Conservation (phyloP, 345 rosid species). For the Dipteronia dyeriana region DNA sequence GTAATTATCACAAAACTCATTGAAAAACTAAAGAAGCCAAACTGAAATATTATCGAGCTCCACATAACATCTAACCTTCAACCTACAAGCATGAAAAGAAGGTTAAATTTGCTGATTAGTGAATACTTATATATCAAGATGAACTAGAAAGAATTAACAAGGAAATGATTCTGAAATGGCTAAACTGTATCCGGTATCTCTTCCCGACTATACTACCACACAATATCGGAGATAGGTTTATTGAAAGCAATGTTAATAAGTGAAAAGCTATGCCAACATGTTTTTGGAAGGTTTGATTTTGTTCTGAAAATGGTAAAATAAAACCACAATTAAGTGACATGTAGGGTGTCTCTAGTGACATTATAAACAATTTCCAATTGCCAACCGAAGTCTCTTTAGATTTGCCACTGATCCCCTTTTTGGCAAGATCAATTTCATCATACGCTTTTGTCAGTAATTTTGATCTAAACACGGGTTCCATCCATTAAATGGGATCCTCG, state of each 20-base stretch:
- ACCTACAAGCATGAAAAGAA: slow-evolving; percentile 17
- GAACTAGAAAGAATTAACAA: neutral
- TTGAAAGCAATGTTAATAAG: neutral
- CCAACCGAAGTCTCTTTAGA: neutral
- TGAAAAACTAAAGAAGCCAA: neutral
- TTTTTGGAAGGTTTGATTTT: neutral
- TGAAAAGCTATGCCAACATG: too few species aligned
- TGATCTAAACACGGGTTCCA: neutral
- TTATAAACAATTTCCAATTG: neutral
- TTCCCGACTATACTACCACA: neutral
- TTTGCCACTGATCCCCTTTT: neutral
- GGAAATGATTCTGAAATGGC: neutral
- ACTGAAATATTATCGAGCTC: neutral
- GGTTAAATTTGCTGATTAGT: neutral
- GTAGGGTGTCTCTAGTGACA: too few species aligned
- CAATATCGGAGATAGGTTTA: neutral
- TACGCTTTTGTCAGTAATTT: neutral
- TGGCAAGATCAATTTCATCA: neutral
- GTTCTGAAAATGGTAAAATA: neutral
- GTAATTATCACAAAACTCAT: neutral
- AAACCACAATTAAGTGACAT: neutral
- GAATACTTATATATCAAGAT: neutral
- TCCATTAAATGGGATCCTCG: neutral
- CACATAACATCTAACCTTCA: neutral
- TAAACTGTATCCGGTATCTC: neutral